These are phyloP conservation scores for Hyphopichia homilentoma DNA, from an alignment of 805 yeast genomes.

Conservation along the genomic window DNA sequence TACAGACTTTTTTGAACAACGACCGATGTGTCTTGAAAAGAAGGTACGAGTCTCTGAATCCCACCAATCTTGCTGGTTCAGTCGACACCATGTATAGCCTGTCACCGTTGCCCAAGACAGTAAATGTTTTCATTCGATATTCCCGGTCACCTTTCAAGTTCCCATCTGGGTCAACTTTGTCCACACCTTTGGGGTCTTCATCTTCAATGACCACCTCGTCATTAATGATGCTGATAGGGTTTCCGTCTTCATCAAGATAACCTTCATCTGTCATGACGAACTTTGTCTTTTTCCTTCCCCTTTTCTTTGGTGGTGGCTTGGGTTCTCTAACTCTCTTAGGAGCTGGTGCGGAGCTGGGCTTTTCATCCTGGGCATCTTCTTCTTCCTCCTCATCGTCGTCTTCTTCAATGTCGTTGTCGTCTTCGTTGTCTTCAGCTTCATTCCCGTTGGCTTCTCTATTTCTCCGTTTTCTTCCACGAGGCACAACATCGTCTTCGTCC, in stretches of 20 bases:
- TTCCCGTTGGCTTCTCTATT: conserved; percentile 25
- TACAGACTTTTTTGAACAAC: conserved; percentile 67
- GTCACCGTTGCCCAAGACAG: conserved; percentile 61
- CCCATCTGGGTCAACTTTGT: conserved; percentile 67
- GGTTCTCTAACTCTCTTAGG: conserved; percentile 13
- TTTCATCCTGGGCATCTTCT: conserved; percentile 12
- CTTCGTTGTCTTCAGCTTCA: conserved; percentile 15
- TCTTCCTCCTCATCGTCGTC: conserved; percentile 15
- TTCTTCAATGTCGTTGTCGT: conserved; percentile 11
- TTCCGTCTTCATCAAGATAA: conserved; percentile 63
- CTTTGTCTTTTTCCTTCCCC: conserved; percentile 42
- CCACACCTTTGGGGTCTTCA: conserved; percentile 75
- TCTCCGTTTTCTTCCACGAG: conserved; percentile 8
- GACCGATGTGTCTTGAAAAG: conserved; percentile 82
- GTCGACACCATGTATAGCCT: conserved; percentile 86
- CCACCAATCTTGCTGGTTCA: conserved; percentile 94
- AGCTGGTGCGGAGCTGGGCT: conserved; percentile 5
- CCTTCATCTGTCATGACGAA: conserved; percentile 36
- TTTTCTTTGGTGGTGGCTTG: conserved; percentile 41
- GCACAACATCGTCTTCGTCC: conserved; percentile 9
- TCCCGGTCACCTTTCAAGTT: conserved; percentile 66
- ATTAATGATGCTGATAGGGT: conserved; percentile 56
- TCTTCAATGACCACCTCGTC: conserved; percentile 74
- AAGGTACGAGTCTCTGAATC: conserved; percentile 87
- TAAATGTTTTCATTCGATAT: conserved; percentile 69